Base-by-base conservation (phyloP, 169 alveolate species). In the Hammondia hammondi region DNA sequence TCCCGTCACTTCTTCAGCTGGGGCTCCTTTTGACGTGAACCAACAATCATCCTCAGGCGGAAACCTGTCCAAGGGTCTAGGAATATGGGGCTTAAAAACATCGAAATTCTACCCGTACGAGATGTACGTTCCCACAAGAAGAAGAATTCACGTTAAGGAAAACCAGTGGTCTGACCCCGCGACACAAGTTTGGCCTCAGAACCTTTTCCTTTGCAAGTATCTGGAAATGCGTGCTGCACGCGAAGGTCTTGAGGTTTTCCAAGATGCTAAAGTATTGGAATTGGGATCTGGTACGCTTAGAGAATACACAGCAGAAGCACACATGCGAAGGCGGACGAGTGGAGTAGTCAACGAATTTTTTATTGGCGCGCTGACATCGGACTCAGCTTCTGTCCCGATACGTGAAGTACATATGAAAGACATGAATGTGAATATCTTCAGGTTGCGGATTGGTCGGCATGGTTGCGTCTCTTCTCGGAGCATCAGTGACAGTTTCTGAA, bases 101-200 rank as follows among this genome's bases (percentile, higher is more conserved):
- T 52, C 90, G 35, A 35, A 27, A 27, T 82, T 82, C 90, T 82
- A 82, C 70, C 19, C 70, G 71, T 82, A 82, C 37, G 90, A 82
- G 43, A 82, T 82, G 90, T 39, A 43, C 90, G 43, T 82, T 2
- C 90, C 90, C 72, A 45, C 70, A 19, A 21, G 90, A 17, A 82
- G 37, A 21, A 14, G 90, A n/a, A 43, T 82, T 14, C 90, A 82
- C 24, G 90, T 82, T 6, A 82, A 82, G 70, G 90, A 82, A 82
- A 82, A 45, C 37, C 32, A 43, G 72, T 82, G 90, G 90, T 24
- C 90, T 7, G 72, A 82, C 27, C 90, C 90, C 21, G 70, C 90
- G 35, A 45, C 70, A 45, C 90, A 82, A 82, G 90, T 82, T 21
- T 82, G 90, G 90, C 90, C 90, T 10, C 90, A 82, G 57, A 82